Evolutionary conservation across 106 monocot species (phyloP).

Genomic region (Phalaenopsis equestris): DNA sequence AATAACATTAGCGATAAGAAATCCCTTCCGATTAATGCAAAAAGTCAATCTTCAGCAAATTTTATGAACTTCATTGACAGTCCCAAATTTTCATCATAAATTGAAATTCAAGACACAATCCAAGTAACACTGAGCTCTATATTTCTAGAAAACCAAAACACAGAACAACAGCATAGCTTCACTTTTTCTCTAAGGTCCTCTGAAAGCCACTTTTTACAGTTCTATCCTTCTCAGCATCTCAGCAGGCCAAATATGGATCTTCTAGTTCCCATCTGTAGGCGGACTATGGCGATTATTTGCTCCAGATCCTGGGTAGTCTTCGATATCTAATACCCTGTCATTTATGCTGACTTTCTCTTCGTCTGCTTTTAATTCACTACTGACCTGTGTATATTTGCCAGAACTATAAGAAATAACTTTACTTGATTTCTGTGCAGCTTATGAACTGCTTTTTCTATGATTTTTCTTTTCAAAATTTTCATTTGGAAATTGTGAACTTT

Average conservation of each 20-base stretch:
- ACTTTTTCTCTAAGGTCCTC: background rate
- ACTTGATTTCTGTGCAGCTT: background rate
- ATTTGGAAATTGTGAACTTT: too few species aligned
- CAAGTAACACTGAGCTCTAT: too few species aligned
- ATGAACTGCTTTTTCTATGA: background rate
- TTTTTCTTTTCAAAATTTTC: too few species aligned
- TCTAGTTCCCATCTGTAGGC: background rate
- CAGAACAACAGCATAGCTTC: background rate
- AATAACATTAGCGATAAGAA: too few species aligned
- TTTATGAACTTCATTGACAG: too few species aligned
- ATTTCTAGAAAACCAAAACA: too few species aligned
- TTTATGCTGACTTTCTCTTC: background rate
- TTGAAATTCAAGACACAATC: too few species aligned
- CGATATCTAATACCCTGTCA: background rate
- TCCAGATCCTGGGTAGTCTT: slow-evolving; percentile 7
- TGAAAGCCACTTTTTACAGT: background rate
- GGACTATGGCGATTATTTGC: slow-evolving; percentile 5
- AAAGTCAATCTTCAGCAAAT: too few species aligned
- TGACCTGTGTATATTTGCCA: background rate
- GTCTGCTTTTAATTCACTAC: background rate
- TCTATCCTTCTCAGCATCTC: too few species aligned
- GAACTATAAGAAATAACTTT: background rate
- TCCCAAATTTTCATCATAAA: too few species aligned
- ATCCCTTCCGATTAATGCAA: too few species aligned
- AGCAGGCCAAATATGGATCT: background rate